A percentile compares a stretch with the other conserved stretches of the same genome.
phyloP scores from a whole-genome alignment of 352 stramenopile genomes.

The Globisporangium takayamanum region DNA sequence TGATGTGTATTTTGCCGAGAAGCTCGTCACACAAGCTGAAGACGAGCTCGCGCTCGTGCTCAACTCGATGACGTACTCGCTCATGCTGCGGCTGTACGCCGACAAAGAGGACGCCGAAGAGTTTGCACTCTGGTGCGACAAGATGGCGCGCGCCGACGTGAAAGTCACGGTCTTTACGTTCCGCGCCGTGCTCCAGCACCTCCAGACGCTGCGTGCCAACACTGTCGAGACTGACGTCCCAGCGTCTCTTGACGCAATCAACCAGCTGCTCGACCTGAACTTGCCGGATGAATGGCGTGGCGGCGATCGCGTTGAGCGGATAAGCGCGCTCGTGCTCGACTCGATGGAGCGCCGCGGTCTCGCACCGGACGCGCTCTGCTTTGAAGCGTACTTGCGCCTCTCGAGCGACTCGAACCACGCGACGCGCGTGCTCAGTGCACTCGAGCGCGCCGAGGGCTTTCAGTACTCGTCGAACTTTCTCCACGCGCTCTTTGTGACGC shows the following conservation, averaged over 20 bases:
- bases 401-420: conserved; percentile 28
- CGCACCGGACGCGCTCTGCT: conserved; percentile 30
- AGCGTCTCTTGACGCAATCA: conserved; percentile 22
- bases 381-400: conserved; percentile 39
- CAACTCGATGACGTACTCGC: conserved; percentile 69
- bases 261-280: conserved; percentile 20
- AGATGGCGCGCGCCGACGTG: conserved; percentile 35
- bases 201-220: conserved; percentile 21
- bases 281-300: neutral
- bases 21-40: conserved; percentile 36
- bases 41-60: conserved; percentile 30
- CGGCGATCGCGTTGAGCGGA: conserved; percentile 9
- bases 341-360: conserved; percentile 26
- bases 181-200: conserved; percentile 41
- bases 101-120: conserved; percentile 32
- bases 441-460: conserved; percentile 26
- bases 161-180: conserved; percentile 47
- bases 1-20: conserved; percentile 42
- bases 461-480: conserved; percentile 40
- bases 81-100: conserved; percentile 64
- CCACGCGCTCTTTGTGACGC: conserved; percentile 41
- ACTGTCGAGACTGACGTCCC: conserved; percentile 11
- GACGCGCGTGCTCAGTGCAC: conserved; percentile 24
- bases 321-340: conserved; percentile 27
- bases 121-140: conserved; percentile 40